phyloP scores from a whole-genome alignment of 2,329 filamentous ascomycete genomes.

The Capronia epimyces region DNA sequence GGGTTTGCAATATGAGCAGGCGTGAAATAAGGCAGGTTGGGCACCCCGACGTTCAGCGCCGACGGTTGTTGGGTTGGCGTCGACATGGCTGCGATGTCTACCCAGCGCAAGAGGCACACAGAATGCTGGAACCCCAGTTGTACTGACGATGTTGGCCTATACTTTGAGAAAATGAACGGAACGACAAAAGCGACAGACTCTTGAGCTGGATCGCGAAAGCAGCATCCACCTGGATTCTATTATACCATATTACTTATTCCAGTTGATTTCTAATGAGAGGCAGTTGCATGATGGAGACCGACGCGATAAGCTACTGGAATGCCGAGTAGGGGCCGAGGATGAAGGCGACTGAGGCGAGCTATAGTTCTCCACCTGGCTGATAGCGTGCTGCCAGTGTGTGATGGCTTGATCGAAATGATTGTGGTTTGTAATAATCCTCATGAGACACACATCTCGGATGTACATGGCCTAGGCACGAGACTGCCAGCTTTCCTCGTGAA shows the following conservation, averaged over 20 bases:
- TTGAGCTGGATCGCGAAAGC: too few relatives aligned
- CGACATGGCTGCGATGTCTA: conserved; percentile 7
- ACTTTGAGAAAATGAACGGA: neutral
- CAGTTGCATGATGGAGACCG: conserved; percentile 4
- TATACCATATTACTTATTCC: too few relatives aligned
- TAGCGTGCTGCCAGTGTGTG: neutral
- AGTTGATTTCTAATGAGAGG: conserved; percentile 13
- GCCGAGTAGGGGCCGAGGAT: conserved; percentile 7
- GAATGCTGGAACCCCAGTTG: too few relatives aligned
- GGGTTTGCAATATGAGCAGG: conserved; percentile 21
- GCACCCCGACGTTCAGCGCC: conserved; percentile 17
- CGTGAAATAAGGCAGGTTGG: conserved; percentile 28
- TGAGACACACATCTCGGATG: too few relatives aligned
- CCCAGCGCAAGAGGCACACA: too few relatives aligned
- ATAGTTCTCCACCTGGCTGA: neutral
- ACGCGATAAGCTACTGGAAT: neutral
- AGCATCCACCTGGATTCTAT: too few relatives aligned
- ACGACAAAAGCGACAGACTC: neutral
- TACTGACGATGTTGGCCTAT: too few relatives aligned
- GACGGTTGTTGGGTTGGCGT: conserved; percentile 1
- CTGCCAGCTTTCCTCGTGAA: too few relatives aligned
- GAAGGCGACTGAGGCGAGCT: neutral
- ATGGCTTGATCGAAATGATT: neutral
- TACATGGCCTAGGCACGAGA: too few relatives aligned
- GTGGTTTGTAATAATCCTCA: neutral